Evolutionary conservation across 805 yeast genomes (phyloP).

Genomic region (Cyberlindnera mycetangii): DNA sequence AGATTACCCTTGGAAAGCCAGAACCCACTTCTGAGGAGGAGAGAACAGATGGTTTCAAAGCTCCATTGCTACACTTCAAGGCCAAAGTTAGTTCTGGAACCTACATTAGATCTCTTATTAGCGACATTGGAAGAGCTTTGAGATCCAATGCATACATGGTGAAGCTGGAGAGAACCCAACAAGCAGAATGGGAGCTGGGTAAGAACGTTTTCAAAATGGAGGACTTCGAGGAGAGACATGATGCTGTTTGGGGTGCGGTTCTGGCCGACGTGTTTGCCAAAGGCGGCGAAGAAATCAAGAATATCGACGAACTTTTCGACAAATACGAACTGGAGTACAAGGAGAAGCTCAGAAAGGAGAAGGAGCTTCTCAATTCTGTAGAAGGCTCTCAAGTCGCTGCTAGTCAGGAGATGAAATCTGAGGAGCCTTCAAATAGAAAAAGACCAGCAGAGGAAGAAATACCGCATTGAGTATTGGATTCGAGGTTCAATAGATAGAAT

Average conservation of each 20-base stretch:
- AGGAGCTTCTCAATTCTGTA: constrained; percentile 1
- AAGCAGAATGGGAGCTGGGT: constrained; percentile 81
- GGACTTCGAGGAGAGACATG: constrained; percentile 61
- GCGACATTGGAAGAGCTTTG: constrained; percentile 83
- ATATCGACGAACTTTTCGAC: constrained; percentile 38
- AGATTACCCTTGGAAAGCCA: constrained; percentile 38
- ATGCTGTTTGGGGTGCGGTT: constrained; percentile 68
- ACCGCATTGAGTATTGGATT: not conserved
- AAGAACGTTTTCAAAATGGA: constrained; percentile 63
- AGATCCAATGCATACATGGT: constrained; percentile 88
- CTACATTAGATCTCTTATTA: constrained; percentile 82
- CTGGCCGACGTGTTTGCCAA: constrained; percentile 50
- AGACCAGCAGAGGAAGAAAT: constrained; percentile 1
- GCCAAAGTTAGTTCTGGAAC: constrained; percentile 93
- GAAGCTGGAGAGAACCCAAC: constrained; percentile 65
- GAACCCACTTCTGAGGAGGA: constrained; percentile 33
- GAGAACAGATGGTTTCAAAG: constrained; percentile 41
- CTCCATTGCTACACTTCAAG: constrained; percentile 70
- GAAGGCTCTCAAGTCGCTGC: not conserved
- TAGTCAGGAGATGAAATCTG: not conserved
- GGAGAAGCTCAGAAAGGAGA: constrained; percentile 1
- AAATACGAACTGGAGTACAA: constrained; percentile 27
- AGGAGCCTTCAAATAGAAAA: not conserved
- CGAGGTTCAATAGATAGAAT: not conserved
- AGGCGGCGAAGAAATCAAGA: constrained; percentile 35